phyloP scores from a whole-genome alignment of 306 rosid species.

The Lotus japonicus region DNA sequence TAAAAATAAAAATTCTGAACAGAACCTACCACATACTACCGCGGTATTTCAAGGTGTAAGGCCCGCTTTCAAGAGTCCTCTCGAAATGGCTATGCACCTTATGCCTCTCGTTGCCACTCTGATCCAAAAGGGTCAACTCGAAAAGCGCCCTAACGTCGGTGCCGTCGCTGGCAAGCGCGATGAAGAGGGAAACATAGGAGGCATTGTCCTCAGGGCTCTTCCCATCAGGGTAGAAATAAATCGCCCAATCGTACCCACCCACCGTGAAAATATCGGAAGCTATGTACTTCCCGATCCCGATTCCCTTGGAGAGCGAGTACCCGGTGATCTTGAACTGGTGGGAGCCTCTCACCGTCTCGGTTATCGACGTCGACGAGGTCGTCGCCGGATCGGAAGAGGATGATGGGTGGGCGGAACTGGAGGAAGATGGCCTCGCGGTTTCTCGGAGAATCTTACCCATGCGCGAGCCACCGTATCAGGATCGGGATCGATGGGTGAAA shows the following conservation, averaged over 20 bases:
- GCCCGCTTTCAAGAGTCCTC: slow-evolving; percentile 79
- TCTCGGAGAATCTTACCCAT: slow-evolving; percentile 76
- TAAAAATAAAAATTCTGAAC: neutral
- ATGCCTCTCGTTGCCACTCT: slow-evolving; percentile 87
- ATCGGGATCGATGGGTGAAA: slow-evolving; percentile 7
- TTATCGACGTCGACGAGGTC: slow-evolving; percentile 62
- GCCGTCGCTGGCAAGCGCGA: slow-evolving; percentile 86
- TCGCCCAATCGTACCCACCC: slow-evolving; percentile 91
- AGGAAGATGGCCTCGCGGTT: slow-evolving; percentile 49
- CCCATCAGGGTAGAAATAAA: slow-evolving; percentile 87
- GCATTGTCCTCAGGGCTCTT: slow-evolving; percentile 88
- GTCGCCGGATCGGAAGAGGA: slow-evolving; percentile 44
- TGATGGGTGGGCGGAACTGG: slow-evolving; percentile 29
- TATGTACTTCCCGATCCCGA: slow-evolving; percentile 73
- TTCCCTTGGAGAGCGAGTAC: slow-evolving; percentile 64
- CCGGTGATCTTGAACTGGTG: slow-evolving; percentile 82
- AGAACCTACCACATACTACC: slow-evolving; percentile 86
- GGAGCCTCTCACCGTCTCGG: slow-evolving; percentile 68
- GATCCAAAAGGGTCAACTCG: slow-evolving; percentile 84
- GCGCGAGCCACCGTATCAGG: slow-evolving; percentile 27
- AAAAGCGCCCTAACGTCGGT: slow-evolving; percentile 83
- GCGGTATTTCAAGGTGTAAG: slow-evolving; percentile 81
- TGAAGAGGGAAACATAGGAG: slow-evolving; percentile 68
- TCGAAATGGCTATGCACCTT: slow-evolving; percentile 93
- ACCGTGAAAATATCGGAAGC: slow-evolving; percentile 71